Evolutionary conservation across 2,329 filamentous ascomycete species (phyloP).

Genomic region (Cladobotryum mycophilum): DNA sequence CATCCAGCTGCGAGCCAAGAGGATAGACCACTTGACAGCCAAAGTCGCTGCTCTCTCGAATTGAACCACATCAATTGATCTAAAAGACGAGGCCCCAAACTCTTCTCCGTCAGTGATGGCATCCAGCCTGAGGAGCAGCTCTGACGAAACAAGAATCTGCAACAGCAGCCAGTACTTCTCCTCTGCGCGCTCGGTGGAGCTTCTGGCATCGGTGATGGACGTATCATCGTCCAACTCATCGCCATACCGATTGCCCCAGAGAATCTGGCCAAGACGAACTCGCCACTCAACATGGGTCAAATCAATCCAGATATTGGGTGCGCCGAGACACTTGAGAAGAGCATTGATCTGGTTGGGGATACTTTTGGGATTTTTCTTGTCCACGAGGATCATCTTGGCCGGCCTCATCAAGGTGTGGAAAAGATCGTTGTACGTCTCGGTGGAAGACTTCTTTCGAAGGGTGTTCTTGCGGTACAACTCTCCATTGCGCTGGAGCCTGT

Average conservation of each 20-base stretch:
- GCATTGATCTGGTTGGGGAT: conserved; percentile 65
- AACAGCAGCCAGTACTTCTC: conserved; percentile 63
- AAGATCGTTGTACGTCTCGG: conserved; percentile 56
- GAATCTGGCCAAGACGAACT: conserved; percentile 63
- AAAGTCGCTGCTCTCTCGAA: conserved; percentile 57
- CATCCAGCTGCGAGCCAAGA: conserved; percentile 60
- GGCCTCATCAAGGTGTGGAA: conserved; percentile 55
- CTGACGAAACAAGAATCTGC: conserved; percentile 58
- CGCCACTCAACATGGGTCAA: conserved; percentile 71
- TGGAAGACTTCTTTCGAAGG: conserved; percentile 43
- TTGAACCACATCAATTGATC: conserved; percentile 50
- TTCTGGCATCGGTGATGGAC: conserved; percentile 43
- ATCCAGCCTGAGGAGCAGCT: conserved; percentile 59
- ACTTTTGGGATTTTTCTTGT: conserved; percentile 53
- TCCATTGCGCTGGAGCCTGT: conserved; percentile 52
- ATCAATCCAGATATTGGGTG: conserved; percentile 66
- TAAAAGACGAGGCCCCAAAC: conserved; percentile 44
- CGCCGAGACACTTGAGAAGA: conserved; percentile 57
- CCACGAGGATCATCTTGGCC: conserved; percentile 45
- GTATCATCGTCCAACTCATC: conserved; percentile 48
- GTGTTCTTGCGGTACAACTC: conserved; percentile 49
- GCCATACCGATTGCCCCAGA: conserved; percentile 55
- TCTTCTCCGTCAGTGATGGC: conserved; percentile 56
- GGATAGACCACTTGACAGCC: conserved; percentile 61
- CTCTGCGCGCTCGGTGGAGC: conserved; percentile 46